Base-by-base conservation (phyloP, 2,329 filamentous ascomycete genomes). In the Aspergillus chevalieri region DNA sequence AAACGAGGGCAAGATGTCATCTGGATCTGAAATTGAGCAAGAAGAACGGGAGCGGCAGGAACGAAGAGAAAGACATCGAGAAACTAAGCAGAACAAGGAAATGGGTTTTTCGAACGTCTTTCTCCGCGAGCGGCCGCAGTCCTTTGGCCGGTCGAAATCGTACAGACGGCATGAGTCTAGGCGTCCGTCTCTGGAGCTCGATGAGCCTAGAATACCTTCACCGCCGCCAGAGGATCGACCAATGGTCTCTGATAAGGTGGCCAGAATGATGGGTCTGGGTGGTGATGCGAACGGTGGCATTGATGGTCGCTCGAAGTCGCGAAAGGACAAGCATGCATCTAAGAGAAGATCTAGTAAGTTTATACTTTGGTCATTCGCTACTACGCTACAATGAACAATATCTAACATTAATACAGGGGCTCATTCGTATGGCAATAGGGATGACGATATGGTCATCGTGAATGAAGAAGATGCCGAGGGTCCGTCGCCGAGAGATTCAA, bases 201-300 rank as follows among this genome's bases (percentile, higher is more conserved):
- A 78, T 36, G 69, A 74, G 24, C 76, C 76, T 54, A 86, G 83
- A 6, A 74, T 91, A 52, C 77, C 81, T 43, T 88, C 87, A 17
- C 87, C 88, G 3, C 86, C 87, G 7, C 82, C 85, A 2, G 88
- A 90, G 26, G 81, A 86, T 28, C 72, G 77, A 39, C 77, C 78
- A 3, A 79, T 81, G 46, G 78, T 89, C 63, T 79, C 84, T 6
- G 78, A 82, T 43, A 95, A 94, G 68, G 89, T 88, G 24, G 87
- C 88, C 28, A 90, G 84, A 68, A 70, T 92, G 47, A 82, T 93
- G 82, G 90, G 73, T 57, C 69, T 81, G 52, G 74, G 67, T 52
- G 70, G 67, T 41, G 34, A 30, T 30, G 26, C 26, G 26, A 30
- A 30, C 12, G 26, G 26, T 12, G 26, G 26, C 26, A 30, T 30